Evolutionary conservation across 768 basidiomycete species (phyloP), one percentile per base, ranked within the genome.

Genomic region (Phlegmacium glaucopus): DNA sequence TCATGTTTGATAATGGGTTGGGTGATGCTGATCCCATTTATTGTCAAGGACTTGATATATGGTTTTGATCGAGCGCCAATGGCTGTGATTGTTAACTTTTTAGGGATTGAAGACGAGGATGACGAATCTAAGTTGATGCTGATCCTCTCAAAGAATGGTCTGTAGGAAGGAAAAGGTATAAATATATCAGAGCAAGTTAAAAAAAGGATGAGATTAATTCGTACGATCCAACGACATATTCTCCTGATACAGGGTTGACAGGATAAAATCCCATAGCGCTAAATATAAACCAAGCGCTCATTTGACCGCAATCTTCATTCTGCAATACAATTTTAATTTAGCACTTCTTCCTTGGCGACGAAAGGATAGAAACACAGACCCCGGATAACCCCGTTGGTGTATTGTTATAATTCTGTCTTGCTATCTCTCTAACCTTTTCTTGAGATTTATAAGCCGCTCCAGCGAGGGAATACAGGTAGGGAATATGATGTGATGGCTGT

Each of bases 281-380:
- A 67, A 90, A 91, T 11, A 91, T 74, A 55, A 84, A 91, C 90
- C 90, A 92, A 0, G 89, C 86, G 56, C 85, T 88, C 90, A 92
- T 92, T 61, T 93, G 90, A 1, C 90, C 89, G 53, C 89, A 91
- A 59, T 93, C 90, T 61, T 93, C 90, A 56, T 92, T 93, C 85
- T 90, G 50, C 18, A 45, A 9, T 25, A 13, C n/a, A n/a, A n/a
- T n/a, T n/a, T n/a, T n/a, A n/a, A n/a, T n/a, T n/a, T n/a, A n/a
- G n/a, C n/a, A n/a, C n/a, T n/a, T n/a, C n/a, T n/a, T n/a, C n/a
- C n/a, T n/a, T n/a, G n/a, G n/a, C 27, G 26, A 12, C 6, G 5
- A 45, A 7, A 6, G 42, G 8, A 10, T 12, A 9, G n/a, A 12
- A n/a, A n/a, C 11, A 65, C 76, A 16, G 58, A 87, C 87, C 12